A percentile compares a stretch with the other conserved stretches of the same genome.
phyloP scores from a whole-genome alignment of 2,329 filamentous ascomycete species.

The Botryotinia globosa region DNA sequence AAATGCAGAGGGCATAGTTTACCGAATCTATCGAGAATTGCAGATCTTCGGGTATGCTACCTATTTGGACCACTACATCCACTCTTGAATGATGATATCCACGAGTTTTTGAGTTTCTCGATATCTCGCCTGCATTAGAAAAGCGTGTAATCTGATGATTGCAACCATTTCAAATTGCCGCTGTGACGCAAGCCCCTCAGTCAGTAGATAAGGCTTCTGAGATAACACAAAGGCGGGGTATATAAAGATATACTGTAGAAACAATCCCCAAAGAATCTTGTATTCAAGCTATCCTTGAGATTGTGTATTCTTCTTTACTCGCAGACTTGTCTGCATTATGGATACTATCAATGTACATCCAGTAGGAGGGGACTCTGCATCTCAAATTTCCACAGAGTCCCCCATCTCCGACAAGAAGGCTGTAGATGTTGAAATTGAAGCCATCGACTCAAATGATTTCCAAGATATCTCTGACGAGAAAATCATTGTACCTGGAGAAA shows the following conservation, averaged over 20 bases:
- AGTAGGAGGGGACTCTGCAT: background rate
- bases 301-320: background rate
- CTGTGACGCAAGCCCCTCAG: background rate
- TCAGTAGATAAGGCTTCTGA: background rate
- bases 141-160: background rate
- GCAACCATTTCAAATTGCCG: background rate
- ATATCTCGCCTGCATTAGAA: too few species aligned
- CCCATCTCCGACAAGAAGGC: background rate
- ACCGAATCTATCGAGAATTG: background rate
- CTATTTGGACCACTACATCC: background rate
- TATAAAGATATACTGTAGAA: background rate
- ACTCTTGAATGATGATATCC: background rate
- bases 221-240: background rate
- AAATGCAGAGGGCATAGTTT: background rate
- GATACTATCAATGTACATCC: slow-evolving; percentile 5
- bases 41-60: background rate
- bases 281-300: background rate
- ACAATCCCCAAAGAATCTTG: background rate
- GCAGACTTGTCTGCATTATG: background rate
- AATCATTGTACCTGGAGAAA: slow-evolving; percentile 33
- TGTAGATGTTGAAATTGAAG: slow-evolving; percentile 3
- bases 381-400: background rate
- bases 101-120: background rate
- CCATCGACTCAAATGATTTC: slow-evolving; percentile 4
- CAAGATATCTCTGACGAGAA: slow-evolving; percentile 17